Conservation (phyloP, 2,329 filamentous ascomycete genomes). For the Fusarium napiforme region DNA sequence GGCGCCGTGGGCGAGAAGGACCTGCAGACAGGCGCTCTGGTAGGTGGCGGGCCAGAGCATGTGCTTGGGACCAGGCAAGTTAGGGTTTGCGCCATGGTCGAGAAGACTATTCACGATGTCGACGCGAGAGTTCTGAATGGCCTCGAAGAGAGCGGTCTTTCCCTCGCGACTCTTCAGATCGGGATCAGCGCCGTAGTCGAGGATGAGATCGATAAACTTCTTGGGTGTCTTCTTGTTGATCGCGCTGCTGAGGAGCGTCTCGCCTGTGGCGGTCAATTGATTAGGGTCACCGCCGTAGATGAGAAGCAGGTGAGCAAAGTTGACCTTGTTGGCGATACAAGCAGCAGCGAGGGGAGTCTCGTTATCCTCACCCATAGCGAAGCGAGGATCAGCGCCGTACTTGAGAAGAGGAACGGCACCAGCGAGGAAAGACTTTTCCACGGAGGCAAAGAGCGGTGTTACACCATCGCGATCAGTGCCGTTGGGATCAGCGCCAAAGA, state of each 20-base stretch:
- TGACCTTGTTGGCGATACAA: slow-evolving; percentile 62
- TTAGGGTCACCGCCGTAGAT: slow-evolving; percentile 70
- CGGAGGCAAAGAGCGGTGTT: slow-evolving; percentile 63
- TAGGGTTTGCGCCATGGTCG: slow-evolving; percentile 71
- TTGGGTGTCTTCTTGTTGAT: slow-evolving; percentile 69
- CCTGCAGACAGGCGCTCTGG: slow-evolving; percentile 66
- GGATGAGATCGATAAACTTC: slow-evolving; percentile 66
- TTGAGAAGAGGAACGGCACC: slow-evolving; percentile 70
- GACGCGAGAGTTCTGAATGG: slow-evolving; percentile 65
- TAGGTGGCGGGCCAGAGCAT: slow-evolving; percentile 74
- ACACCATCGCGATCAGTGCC: slow-evolving; percentile 58
- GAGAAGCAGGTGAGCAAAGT: slow-evolving; percentile 68
- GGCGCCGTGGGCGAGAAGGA: slow-evolving; percentile 69
- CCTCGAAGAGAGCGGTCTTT: slow-evolving; percentile 71
- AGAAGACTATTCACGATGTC: slow-evolving; percentile 64
- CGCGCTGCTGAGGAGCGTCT: slow-evolving; percentile 68
- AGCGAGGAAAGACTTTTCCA: slow-evolving; percentile 64
- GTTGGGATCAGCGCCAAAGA: slow-evolving; percentile 69
- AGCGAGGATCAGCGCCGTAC: slow-evolving; percentile 70
- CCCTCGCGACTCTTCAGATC: slow-evolving; percentile 70
- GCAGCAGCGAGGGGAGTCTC: slow-evolving; percentile 67
- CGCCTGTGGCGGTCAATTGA: slow-evolving; percentile 63
- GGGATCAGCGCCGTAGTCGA: slow-evolving; percentile 68
- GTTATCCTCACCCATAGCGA: slow-evolving; percentile 59
- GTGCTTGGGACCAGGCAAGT: slow-evolving; percentile 75